phyloP scores from a whole-genome alignment of 148 eudicot genomes.

The Dysphania ambrosioides region DNA sequence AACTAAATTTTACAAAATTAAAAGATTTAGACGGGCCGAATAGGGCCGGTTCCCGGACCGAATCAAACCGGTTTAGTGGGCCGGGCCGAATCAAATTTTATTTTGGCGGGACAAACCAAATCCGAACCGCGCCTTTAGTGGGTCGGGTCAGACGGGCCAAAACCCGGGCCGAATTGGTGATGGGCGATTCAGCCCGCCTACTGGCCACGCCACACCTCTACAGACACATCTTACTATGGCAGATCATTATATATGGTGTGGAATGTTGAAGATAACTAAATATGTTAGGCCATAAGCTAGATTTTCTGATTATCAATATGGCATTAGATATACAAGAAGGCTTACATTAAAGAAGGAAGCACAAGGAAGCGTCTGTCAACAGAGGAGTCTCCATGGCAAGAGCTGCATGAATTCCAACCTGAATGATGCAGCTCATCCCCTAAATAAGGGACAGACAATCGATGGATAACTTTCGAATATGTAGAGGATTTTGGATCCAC shows the following conservation, averaged over 20 bases:
- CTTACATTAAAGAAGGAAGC: slow-evolving; percentile 83
- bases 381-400: slow-evolving; percentile 83
- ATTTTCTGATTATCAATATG: neutral
- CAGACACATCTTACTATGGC: neutral
- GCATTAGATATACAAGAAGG: neutral
- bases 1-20: too few species aligned
- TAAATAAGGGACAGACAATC: slow-evolving; percentile 69
- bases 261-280: neutral
- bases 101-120: too few species aligned
- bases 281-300: neutral
- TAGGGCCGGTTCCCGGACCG: too few species aligned
- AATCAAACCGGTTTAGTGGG: too few species aligned
- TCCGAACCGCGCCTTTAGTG: too few species aligned
- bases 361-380: slow-evolving; percentile 79
- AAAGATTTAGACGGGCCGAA: too few species aligned
- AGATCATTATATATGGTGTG: neutral
- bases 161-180: too few species aligned
- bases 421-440: slow-evolving; percentile 96
- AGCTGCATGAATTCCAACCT: slow-evolving; percentile 99
- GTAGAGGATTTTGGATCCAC: slow-evolving; percentile 79
- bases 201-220: too few species aligned
- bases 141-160: too few species aligned
- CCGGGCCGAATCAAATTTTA: too few species aligned
- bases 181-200: too few species aligned
- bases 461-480: slow-evolving; percentile 78